Percentiles rank a stretch among this genome's conserved stretches.
These are phyloP conservation scores for Marsdenia floribunda DNA, from an alignment of 257 asterid genomes.

Conservation along the genomic window DNA sequence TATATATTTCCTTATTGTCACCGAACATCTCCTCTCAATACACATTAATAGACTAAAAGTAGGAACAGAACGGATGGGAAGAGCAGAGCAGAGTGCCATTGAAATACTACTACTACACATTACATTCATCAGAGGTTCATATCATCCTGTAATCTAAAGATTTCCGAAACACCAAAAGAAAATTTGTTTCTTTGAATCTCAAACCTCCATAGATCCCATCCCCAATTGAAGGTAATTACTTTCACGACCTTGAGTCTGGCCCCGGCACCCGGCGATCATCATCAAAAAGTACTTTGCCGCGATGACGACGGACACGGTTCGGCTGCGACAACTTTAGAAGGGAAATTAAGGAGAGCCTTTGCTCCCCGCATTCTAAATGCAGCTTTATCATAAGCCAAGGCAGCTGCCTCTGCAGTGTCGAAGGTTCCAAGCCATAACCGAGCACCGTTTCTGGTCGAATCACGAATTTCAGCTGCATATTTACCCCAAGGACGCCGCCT, in stretches of 20 bases:
- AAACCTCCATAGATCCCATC: too few species aligned
- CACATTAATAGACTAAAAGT: background rate
- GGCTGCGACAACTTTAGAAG: slow-evolving; percentile 26
- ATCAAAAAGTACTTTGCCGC: background rate
- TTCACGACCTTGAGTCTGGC: too few species aligned
- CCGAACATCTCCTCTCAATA: too few species aligned
- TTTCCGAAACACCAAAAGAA: too few species aligned
- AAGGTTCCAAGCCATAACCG: slow-evolving; percentile 65
- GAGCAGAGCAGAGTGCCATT: background rate
- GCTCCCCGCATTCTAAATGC: slow-evolving; percentile 62
- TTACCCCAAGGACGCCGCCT: slow-evolving; percentile 67
- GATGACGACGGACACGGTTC: slow-evolving; percentile 2
- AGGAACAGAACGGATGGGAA: background rate
- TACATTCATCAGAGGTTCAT: background rate
- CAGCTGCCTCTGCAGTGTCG: slow-evolving; percentile 56
- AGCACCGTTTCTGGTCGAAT: slow-evolving; percentile 43
- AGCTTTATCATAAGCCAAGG: slow-evolving; percentile 63
- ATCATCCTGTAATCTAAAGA: background rate
- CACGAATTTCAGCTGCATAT: slow-evolving; percentile 67
- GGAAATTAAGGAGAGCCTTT: slow-evolving; percentile 62
- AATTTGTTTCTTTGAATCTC: background rate
- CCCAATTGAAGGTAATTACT: too few species aligned
- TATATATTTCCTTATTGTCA: too few species aligned
- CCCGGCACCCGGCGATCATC: too few species aligned
- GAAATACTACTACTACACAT: background rate